Percentiles rank a stretch among this genome's conserved stretches.
Conservation (phyloP, 306 rosid genomes). For the Rubus parviflorus region DNA sequence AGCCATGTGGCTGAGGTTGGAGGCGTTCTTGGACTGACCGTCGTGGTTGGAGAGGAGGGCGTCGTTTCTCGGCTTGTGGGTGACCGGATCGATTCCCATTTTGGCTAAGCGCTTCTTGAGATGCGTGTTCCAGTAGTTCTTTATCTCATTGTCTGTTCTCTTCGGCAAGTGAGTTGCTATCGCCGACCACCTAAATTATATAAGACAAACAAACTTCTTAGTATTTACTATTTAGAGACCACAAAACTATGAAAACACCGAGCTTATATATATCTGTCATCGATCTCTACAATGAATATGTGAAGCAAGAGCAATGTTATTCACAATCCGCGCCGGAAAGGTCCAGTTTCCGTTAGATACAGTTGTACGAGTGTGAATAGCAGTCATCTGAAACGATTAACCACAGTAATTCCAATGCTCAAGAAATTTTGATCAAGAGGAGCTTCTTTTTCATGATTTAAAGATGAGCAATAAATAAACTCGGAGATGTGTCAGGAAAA, state of each 20-base stretch:
- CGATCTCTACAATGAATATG: slow-evolving; percentile 7
- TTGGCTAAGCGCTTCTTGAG: slow-evolving; percentile 88
- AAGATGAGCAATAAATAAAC: not conserved
- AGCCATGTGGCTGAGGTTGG: slow-evolving; percentile 96
- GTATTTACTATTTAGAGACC: not conserved
- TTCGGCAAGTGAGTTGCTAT: slow-evolving; percentile 98
- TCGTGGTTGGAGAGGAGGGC: slow-evolving; percentile 54
- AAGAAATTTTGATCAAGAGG: too few relatives aligned
- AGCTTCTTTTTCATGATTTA: too few relatives aligned
- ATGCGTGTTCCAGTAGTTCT: slow-evolving; percentile 98
- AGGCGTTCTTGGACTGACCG: slow-evolving; percentile 79
- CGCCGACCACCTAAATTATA: slow-evolving; percentile 86
- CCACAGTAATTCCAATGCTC: too few relatives aligned
- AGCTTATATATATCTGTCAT: not conserved
- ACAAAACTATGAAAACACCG: not conserved
- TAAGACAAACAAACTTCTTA: slow-evolving; percentile 9
- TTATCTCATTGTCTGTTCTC: slow-evolving; percentile 95
- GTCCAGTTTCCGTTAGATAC: not conserved
- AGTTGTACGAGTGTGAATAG: not conserved
- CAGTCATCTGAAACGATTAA: too few relatives aligned
- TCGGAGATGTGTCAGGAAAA: slow-evolving; percentile 7
- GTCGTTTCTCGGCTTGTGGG: slow-evolving; percentile 92
- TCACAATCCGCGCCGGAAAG: not conserved
- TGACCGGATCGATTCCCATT: slow-evolving; percentile 95
- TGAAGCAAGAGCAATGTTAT: not conserved